Percentiles rank a stretch among this genome's conserved stretches.
These are phyloP conservation scores for Russula earlei DNA, from an alignment of 768 basidiomycete species.

Conservation along the genomic window DNA sequence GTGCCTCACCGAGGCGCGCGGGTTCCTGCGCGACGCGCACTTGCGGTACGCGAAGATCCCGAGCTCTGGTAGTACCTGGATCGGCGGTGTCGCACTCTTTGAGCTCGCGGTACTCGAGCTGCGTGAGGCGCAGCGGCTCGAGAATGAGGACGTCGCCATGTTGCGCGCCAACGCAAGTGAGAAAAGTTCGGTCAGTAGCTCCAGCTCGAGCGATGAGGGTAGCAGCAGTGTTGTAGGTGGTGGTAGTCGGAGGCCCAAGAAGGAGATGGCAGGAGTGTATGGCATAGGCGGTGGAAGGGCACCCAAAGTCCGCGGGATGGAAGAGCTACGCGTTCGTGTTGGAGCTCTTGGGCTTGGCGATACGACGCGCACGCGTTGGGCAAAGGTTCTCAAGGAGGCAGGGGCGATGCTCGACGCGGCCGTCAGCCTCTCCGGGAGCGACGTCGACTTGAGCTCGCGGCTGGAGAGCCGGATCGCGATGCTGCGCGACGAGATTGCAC, in stretches of 20 bases:
- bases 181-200: not conserved
- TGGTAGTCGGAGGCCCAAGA: not conserved
- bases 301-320: not conserved
- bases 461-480: slow-evolving; percentile 62
- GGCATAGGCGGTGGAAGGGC: not conserved
- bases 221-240: not conserved
- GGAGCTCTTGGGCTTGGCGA: slow-evolving; percentile 12
- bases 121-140: slow-evolving; percentile 33
- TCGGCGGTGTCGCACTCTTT: slow-evolving; percentile 54
- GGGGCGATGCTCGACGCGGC: slow-evolving; percentile 44
- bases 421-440: slow-evolving; percentile 37
- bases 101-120: slow-evolving; percentile 66
- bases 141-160: slow-evolving; percentile 7
- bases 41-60: slow-evolving; percentile 30
- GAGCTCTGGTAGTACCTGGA: slow-evolving; percentile 51
- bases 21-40: slow-evolving; percentile 44
- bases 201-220: slow-evolving; percentile 11
- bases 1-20: slow-evolving; percentile 35
- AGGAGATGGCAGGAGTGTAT: not conserved
- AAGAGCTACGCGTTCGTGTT: slow-evolving; percentile 2
- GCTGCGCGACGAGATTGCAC: slow-evolving; percentile 58
- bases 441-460: slow-evolving; percentile 55
- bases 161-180: not conserved
- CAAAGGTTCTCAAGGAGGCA: slow-evolving; percentile 37
- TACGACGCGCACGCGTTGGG: slow-evolving; percentile 32